phyloP scores from a whole-genome alignment of 2,329 filamentous ascomycete genomes.

The Grosmannia huntii region DNA sequence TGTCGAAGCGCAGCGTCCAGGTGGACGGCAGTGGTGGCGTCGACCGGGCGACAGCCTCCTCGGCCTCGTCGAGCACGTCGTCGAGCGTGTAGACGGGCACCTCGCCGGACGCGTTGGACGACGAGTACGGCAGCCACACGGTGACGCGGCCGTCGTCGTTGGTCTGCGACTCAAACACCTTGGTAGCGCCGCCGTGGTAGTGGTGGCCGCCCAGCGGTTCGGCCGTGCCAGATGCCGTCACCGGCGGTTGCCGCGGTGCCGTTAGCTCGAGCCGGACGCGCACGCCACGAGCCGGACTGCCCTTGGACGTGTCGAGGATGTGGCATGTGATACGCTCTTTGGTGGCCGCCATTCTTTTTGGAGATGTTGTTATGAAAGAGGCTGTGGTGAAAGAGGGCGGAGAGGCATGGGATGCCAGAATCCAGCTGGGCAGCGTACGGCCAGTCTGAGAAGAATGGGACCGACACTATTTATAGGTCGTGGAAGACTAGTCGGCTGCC shows the following conservation, averaged over 20 bases:
- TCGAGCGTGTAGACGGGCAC: constrained; percentile 45
- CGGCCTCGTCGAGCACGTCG: constrained; percentile 36
- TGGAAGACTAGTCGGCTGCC: not conserved
- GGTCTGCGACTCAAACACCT: constrained; percentile 52
- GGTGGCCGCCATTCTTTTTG: constrained; percentile 2
- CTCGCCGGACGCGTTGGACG: constrained; percentile 36
- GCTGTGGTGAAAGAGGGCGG: too few relatives aligned
- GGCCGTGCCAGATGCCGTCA: constrained; percentile 16
- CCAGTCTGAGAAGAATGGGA: too few relatives aligned
- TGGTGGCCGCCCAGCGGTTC: constrained; percentile 11
- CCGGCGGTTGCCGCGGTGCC: constrained; percentile 14
- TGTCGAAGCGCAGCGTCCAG: constrained; percentile 64
- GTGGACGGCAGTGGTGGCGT: constrained; percentile 24
- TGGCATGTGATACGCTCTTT: constrained; percentile 72
- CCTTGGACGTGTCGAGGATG: constrained; percentile 69
- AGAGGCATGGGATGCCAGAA: too few relatives aligned
- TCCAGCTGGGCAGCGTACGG: too few relatives aligned
- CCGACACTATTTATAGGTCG: not conserved
- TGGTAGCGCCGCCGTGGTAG: constrained; percentile 23
- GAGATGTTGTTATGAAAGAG: not conserved
- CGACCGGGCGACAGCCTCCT: constrained; percentile 14
- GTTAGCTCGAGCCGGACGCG: constrained; percentile 49
- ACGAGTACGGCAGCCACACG: constrained; percentile 50
- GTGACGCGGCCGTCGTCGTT: constrained; percentile 66
- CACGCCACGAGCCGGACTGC: constrained; percentile 54